Evolutionary conservation across 371 early-diverging fungal genomes (phyloP).

Genomic region (Mortierella sp.): DNA sequence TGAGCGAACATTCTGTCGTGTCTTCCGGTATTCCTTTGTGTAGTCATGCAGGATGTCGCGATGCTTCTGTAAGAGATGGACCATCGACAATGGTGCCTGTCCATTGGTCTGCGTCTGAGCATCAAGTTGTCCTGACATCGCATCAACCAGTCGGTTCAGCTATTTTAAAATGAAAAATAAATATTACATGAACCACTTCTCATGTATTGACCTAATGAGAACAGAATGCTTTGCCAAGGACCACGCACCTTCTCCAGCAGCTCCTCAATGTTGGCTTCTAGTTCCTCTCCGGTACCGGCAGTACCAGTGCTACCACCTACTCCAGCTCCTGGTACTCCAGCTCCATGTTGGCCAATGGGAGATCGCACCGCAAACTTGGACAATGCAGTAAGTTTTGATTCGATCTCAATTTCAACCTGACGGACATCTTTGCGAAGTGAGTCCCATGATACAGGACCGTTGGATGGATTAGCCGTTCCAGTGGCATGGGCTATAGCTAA

Average conservation of each 20-base stretch:
- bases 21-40: slow-evolving; percentile 49
- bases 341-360: slow-evolving; percentile 4
- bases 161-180: background rate
- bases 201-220: no score
- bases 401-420: slow-evolving; percentile 47
- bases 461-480: slow-evolving; percentile 12
- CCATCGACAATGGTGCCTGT: slow-evolving; percentile 32
- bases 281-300: slow-evolving; percentile 22
- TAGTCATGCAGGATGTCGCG: slow-evolving; percentile 48
- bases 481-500: slow-evolving; percentile 27
- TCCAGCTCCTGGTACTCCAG: slow-evolving; percentile 1
- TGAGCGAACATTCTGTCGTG: slow-evolving; percentile 49
- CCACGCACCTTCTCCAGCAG: slow-evolving; percentile 51
- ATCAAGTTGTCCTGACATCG: slow-evolving; percentile 47
- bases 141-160: slow-evolving; percentile 40
- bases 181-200: no score
- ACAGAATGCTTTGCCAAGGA: background rate
- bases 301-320: slow-evolving; percentile 8
- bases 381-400: slow-evolving; percentile 40
- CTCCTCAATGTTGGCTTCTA: slow-evolving; percentile 33
- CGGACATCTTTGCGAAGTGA: slow-evolving; percentile 41
- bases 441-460: slow-evolving; percentile 34
- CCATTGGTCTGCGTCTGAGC: slow-evolving; percentile 31
- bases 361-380: slow-evolving; percentile 36
- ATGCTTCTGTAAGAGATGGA: slow-evolving; percentile 36